These are phyloP conservation scores for Ceraceosorus bombacis DNA, from an alignment of 1,284 basidiomycete genomes.

Conservation along the genomic window DNA sequence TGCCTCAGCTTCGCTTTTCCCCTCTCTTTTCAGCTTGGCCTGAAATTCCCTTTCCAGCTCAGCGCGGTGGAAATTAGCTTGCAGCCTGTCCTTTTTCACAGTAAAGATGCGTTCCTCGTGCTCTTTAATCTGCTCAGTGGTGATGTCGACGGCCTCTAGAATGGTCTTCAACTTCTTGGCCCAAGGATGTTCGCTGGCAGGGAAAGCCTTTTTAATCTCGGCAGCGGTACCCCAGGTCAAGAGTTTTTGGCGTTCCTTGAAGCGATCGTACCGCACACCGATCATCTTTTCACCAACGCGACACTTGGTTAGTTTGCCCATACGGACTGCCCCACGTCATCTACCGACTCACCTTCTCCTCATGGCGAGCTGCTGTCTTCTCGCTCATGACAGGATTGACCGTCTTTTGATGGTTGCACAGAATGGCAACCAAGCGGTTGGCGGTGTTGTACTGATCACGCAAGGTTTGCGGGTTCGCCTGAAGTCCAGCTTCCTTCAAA, in stretches of 20 bases:
- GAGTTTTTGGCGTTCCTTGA: conserved; percentile 46
- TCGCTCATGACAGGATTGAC: conserved; percentile 30
- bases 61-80: conserved; percentile 58
- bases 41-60: conserved; percentile 41
- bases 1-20: neutral
- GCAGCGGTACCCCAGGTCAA: conserved; percentile 51
- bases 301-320: neutral
- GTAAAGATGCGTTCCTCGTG: conserved; percentile 65
- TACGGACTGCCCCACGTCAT: too few relatives aligned
- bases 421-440: conserved; percentile 46
- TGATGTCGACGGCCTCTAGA: conserved; percentile 81
- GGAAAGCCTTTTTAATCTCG: conserved; percentile 56
- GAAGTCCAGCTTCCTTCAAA: conserved; percentile 20
- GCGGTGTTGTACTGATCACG: conserved; percentile 46
- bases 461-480: conserved; percentile 38
- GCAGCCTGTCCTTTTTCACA: conserved; percentile 62
- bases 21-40: conserved; percentile 13
- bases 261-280: conserved; percentile 42
- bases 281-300: conserved; percentile 16
- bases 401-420: conserved; percentile 48
- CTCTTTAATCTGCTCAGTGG: conserved; percentile 76
- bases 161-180: conserved; percentile 34
- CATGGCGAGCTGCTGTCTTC: conserved; percentile 10
- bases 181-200: conserved; percentile 60
- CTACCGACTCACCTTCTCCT: conserved; percentile 8